Evolutionary conservation across 1,139 yeast species (phyloP).

Genomic region (Protomyces pachydermus): DNA sequence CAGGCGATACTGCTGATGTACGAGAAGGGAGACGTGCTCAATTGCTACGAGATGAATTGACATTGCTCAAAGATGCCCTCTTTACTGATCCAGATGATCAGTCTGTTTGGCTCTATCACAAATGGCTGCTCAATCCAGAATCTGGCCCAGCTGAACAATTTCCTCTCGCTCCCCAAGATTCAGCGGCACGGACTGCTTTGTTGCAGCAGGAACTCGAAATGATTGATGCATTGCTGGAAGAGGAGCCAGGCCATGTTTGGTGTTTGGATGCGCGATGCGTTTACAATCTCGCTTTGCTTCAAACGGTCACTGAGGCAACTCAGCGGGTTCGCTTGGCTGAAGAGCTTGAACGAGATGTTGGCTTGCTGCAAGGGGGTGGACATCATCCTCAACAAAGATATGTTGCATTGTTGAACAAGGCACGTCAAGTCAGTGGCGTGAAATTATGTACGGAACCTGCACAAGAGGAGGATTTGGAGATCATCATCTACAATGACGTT

Average conservation of each 20-base stretch:
- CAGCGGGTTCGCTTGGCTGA: not conserved
- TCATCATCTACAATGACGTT: not conserved
- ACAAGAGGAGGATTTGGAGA: not conserved
- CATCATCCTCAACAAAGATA: not conserved
- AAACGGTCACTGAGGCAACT: not conserved
- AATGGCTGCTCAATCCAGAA: slow-evolving; percentile 67
- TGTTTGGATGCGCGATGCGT: slow-evolving; percentile 40
- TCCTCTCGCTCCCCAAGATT: slow-evolving; percentile 31
- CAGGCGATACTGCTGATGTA: slow-evolving; percentile 33
- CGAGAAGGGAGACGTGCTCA: slow-evolving; percentile 34
- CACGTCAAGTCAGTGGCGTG: not conserved
- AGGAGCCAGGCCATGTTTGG: slow-evolving; percentile 43
- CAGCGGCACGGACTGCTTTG: slow-evolving; percentile 31
- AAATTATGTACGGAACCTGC: not conserved
- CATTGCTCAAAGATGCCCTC: slow-evolving; percentile 72
- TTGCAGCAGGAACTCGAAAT: slow-evolving; percentile 38
- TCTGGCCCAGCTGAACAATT: slow-evolving; percentile 43
- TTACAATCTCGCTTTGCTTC: slow-evolving; percentile 31
- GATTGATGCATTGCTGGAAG: slow-evolving; percentile 40
- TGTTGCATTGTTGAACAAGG: not conserved
- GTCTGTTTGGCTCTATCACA: slow-evolving; percentile 82
- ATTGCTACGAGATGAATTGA: slow-evolving; percentile 49
- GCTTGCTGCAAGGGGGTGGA: not conserved
- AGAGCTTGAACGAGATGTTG: not conserved
- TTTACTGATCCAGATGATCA: slow-evolving; percentile 93